phyloP scores from a whole-genome alignment of 768 basidiomycete species.

The Auricularia sp. region DNA sequence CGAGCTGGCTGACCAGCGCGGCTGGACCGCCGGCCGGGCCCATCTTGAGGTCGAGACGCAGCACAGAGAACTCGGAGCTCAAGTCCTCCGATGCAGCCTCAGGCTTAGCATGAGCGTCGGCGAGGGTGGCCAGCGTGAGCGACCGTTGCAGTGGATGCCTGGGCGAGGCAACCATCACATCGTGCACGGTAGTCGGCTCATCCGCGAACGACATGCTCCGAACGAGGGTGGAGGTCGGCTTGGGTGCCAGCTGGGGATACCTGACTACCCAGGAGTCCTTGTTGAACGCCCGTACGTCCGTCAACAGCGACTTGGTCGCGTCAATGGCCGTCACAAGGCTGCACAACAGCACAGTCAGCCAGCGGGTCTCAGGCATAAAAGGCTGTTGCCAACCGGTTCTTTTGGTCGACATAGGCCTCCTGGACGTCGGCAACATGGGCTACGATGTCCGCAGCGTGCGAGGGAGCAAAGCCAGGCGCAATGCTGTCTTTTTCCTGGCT shows the following conservation, averaged over 20 bases:
- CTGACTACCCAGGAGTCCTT: constrained; percentile 79
- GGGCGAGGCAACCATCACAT: constrained; percentile 49
- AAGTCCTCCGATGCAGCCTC: constrained; percentile 21
- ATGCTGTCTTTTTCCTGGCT: constrained; percentile 1
- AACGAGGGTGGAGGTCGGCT: constrained; percentile 33
- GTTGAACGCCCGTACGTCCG: constrained; percentile 70
- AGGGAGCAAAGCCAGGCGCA: not conserved
- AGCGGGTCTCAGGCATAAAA: not conserved
- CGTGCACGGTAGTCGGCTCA: constrained; percentile 57
- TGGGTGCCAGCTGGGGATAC: constrained; percentile 67
- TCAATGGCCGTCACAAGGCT: constrained; percentile 75
- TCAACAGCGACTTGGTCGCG: constrained; percentile 55
- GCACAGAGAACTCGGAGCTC: constrained; percentile 68
- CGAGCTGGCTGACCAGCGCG: constrained; percentile 80
- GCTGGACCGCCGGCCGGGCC: constrained; percentile 60
- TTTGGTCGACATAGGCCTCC: constrained; percentile 64
- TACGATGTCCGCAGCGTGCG: constrained; percentile 22
- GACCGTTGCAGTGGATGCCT: constrained; percentile 45
- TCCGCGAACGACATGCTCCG: constrained; percentile 81
- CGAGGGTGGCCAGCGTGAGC: constrained; percentile 36
- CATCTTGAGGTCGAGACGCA: constrained; percentile 87
- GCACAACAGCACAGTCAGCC: not conserved
- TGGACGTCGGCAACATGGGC: constrained; percentile 50
- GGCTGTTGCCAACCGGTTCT: constrained; percentile 49
- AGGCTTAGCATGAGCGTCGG: constrained; percentile 41